Conservation (phyloP, 371 early-diverging fungal species). For the Lichtheimia hyalospora region DNA sequence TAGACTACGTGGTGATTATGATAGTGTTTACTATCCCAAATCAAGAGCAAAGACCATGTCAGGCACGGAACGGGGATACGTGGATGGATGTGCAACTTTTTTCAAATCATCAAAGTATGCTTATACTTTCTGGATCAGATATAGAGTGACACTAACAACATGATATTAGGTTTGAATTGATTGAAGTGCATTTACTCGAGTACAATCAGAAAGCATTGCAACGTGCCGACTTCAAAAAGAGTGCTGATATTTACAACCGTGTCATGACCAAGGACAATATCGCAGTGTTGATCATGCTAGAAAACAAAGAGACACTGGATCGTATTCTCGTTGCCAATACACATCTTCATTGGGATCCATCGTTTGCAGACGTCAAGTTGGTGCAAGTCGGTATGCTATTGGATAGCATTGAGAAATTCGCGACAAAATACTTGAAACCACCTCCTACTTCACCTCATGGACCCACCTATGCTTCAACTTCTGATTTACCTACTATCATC, state of each 20-base stretch:
- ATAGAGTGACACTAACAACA: neutral
- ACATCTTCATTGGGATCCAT: constrained; percentile 94
- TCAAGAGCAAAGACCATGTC: constrained; percentile 92
- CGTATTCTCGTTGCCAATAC: constrained; percentile 89
- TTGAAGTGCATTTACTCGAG: constrained; percentile 85
- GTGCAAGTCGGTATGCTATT: constrained; percentile 96
- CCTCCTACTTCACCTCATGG: constrained; percentile 19
- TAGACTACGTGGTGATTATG: constrained; percentile 78
- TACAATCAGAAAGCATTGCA: constrained; percentile 93
- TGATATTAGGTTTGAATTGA: constrained; percentile 62
- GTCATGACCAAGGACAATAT: constrained; percentile 98
- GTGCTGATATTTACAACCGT: constrained; percentile 93
- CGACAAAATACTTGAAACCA: constrained; percentile 47
- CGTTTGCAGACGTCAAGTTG: constrained; percentile 96
- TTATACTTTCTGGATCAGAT: neutral
- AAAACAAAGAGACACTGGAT: constrained; percentile 72
- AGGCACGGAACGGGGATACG: constrained; percentile 83
- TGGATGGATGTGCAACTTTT: constrained; percentile 99
- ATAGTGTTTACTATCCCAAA: constrained; percentile 94
- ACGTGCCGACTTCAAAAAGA: constrained; percentile 84
- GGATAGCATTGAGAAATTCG: constrained; percentile 78
- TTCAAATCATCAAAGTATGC: constrained; percentile 82
- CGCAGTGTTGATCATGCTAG: constrained; percentile 84
- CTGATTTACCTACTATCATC: constrained; percentile 68
- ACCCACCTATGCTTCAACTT: constrained; percentile 25